Evolutionary conservation across 495 filamentous ascomycete genomes (phyloP).

Genomic region (Rhypophila decipiens): DNA sequence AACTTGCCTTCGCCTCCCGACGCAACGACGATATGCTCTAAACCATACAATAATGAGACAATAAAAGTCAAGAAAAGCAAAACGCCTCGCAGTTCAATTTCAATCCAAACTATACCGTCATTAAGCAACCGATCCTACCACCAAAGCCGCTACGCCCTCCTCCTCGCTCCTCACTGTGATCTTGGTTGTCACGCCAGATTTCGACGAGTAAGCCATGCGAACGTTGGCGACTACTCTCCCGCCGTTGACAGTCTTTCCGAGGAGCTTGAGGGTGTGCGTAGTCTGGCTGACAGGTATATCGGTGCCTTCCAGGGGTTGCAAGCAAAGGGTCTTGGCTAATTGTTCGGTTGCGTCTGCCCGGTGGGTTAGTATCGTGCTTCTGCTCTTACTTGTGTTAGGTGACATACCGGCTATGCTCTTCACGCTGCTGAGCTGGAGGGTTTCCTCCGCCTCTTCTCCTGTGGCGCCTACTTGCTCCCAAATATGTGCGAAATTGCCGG

Average conservation of each 20-base stretch:
- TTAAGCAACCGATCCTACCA: conserved; percentile 81
- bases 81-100: conserved; percentile 3
- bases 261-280: conserved; percentile 91
- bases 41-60: no score
- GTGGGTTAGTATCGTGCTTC: conserved; percentile 29
- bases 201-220: conserved; percentile 88
- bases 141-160: conserved; percentile 77
- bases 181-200: conserved; percentile 91
- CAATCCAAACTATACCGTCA: conserved; percentile 23
- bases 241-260: conserved; percentile 89
- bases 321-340: conserved; percentile 74
- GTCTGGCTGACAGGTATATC: conserved; percentile 81
- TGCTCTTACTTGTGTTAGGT: no score
- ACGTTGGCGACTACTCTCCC: conserved; percentile 82
- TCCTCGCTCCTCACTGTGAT: conserved; percentile 87
- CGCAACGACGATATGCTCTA: no score
- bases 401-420: conserved; percentile 88
- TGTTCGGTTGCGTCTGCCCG: conserved; percentile 87
- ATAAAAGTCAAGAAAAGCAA: no score
- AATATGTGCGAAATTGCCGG: conserved; percentile 91
- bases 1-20: no score
- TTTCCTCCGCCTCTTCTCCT: conserved; percentile 87
- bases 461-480: conserved; percentile 90
- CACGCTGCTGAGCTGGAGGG: conserved; percentile 77
- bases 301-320: conserved; percentile 91